Evolutionary conservation across 2,329 filamentous ascomycete genomes (phyloP), one percentile per base, ranked within the genome.

Genomic region (Intubia oerlemansii): DNA sequence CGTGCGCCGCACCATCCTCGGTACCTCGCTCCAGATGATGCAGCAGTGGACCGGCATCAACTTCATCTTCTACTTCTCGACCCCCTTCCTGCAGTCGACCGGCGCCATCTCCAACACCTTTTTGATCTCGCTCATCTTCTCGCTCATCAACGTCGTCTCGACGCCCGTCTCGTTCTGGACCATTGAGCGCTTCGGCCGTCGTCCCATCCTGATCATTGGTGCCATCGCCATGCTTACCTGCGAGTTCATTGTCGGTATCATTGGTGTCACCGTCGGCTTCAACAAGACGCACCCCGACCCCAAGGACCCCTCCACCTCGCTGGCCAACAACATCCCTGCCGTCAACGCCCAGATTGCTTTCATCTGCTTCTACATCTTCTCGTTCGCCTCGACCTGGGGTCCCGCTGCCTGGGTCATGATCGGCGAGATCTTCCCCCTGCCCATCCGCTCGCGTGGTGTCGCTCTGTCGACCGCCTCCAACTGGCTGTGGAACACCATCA

Each of bases 361-460:
- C 57, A 88, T 88, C 46, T 76, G 72, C 56, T 72, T 91, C 57
- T 88, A 82, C 63, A 84, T 91, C 60, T 82, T 80, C 64, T 85
- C 75, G 63, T 91, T 91, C 49, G 81, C 81, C 34, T 71, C 66
- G 33, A 91, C 81, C 38, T 91, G 80, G 81, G 81, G 81, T 30
- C 79, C 80, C 6, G 74, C 69, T 28, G 65, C 76, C 30, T 82
- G 75, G 76, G 67, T 75, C 30, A 65, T 90, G 41, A 84, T 88
- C 43, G 81, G 81, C 47, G 81, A 92, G 57, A 76, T 88, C 52
- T 91, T 77, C 67, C 80, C 81, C 33, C 67, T 91, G 30, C 79
- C 78, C 36, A 85, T 91, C 52, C 77, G 82, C 44, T 77, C 82
- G 23, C 77, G 79, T 40, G 82, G 82, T 56, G 80, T 91, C 34